Conservation (phyloP, 441 rosid genomes). For the Euphorbia neoarborescens region DNA sequence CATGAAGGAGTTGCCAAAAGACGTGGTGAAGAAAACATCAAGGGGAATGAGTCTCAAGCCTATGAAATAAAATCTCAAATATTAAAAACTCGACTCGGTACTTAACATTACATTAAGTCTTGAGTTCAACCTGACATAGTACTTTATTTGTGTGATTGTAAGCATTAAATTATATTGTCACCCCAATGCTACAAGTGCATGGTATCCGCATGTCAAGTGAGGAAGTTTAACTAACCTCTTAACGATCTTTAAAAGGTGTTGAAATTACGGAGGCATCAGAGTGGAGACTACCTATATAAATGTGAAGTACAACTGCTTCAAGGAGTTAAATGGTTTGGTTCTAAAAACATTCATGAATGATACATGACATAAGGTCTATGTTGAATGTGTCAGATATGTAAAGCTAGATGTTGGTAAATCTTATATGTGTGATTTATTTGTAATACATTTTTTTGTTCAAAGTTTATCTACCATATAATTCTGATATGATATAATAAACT, state of each 20-base stretch:
- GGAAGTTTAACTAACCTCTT: not conserved
- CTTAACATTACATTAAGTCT: not conserved
- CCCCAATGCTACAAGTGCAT: not conserved
- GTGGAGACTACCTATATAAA: not conserved
- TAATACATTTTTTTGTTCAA: no score
- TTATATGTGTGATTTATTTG: no score
- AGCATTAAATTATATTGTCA: not conserved
- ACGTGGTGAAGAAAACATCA: not conserved
- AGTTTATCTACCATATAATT: no score
- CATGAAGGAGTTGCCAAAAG: not conserved
- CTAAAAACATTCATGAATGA: not conserved
- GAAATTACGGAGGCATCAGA: not conserved
- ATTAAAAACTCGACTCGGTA: not conserved
- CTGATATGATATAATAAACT: not conserved
- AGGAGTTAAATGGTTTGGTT: not conserved
- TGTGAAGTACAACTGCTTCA: not conserved
- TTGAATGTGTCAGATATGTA: not conserved
- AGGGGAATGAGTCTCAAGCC: conserved; percentile 4
- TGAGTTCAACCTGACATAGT: not conserved
- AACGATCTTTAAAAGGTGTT: not conserved
- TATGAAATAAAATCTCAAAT: not conserved
- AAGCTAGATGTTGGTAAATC: no score
- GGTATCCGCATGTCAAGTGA: not conserved
- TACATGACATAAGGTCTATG: not conserved
- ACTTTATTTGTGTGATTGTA: not conserved